Evolutionary conservation across 192 early-diverging fungal genomes (phyloP), one percentile per base, ranked within the genome.

Genomic region (Umbelopsis isabellina): DNA sequence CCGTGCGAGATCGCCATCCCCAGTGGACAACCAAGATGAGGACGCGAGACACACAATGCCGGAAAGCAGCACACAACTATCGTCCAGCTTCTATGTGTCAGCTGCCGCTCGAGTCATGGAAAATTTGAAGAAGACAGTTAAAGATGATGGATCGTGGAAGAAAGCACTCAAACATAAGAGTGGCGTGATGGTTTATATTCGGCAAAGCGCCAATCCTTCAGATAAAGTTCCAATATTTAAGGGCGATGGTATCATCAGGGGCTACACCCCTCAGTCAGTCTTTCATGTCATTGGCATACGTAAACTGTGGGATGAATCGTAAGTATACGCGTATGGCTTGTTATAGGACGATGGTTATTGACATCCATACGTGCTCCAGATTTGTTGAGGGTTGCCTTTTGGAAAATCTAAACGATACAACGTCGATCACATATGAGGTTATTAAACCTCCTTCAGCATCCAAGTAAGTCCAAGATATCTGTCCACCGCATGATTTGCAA

Each of bases 261-360:
- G 81, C 1, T 84, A 79, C 55, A 70, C 71, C 9, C 83, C 84
- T 9, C 80, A 82, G 49, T 66, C 83, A 6, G 74, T 86, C 15
- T 86, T 86, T 70, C 78, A 81, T 3, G 81, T 86, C 2, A 80
- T 86, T 51, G 80, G 83, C 15, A 83, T 84, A 66, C 71, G 84
- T 49, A 86, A 84, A 61, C 69, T 86, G 4, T 86, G 84, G 84
- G 84, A 86, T 68, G 79, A 82, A 52, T 67, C 65, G 79, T 80
- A 73, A 70, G 47, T 71, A 8, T 9, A 20, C 21, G 6, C 65
- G 73, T 22, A 45, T n/a, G 58, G 7, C 16, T 16, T 37, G 50
- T 37, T 2, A 30, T 11, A 13, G 21, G 4, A 9, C 10, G 13
- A 18, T 18, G 4, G 5, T 6, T 16, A 15, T 15, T 37, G 20